Base-by-base conservation (phyloP, 495 filamentous ascomycete species). In the Lasiosphaeriaceae sp. region DNA sequence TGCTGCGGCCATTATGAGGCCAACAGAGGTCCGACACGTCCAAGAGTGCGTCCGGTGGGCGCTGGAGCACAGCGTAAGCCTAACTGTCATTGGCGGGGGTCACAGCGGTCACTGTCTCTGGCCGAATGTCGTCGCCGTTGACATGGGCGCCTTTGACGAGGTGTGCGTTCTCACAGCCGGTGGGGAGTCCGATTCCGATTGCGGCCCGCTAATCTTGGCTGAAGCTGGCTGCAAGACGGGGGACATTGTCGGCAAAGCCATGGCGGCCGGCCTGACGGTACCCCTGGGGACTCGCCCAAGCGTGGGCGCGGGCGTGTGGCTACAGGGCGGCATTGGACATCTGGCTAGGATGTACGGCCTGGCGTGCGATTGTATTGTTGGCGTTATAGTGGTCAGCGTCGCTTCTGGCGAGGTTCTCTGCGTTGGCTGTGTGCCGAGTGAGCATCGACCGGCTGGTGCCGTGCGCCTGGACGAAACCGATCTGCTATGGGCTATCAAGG, bases 261-360 rank as follows among this genome's bases (percentile, higher is more conserved):
- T 81, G 76, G 67, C 55, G 29, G 68, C 54, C 8, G 79, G 77
- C 37, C 3, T 86, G 54, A 81, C 79, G 61, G 80, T 86, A 22
- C 84, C 84, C 3, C 64, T 86, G 41, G 84, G 83, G 8, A 56
- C 80, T 35, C 80, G 83, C 39, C 84, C 83, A 63, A 84, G 83
- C 55, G 83, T 86, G 46, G 84, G 83, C 34, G 78, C 80, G 6
- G 83, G 84, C 22, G 59, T 82, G 41, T 86, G 81, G 82, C 69
- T 87, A 49, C 83, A 87, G 74, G 84, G 83, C 54, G 83, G 83
- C 61, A 83, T 87, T 46, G 83, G 83, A 12, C 81, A 85, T 65
- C 72, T 86, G 49, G 63, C 80, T 50, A 77, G 83, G 55, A 52
- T 76, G 41, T 62, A 85, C 55, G 83, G 83, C 22, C 83, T 87